phyloP scores from a whole-genome alignment of 495 filamentous ascomycete species.

The Cladorrhinum samala region DNA sequence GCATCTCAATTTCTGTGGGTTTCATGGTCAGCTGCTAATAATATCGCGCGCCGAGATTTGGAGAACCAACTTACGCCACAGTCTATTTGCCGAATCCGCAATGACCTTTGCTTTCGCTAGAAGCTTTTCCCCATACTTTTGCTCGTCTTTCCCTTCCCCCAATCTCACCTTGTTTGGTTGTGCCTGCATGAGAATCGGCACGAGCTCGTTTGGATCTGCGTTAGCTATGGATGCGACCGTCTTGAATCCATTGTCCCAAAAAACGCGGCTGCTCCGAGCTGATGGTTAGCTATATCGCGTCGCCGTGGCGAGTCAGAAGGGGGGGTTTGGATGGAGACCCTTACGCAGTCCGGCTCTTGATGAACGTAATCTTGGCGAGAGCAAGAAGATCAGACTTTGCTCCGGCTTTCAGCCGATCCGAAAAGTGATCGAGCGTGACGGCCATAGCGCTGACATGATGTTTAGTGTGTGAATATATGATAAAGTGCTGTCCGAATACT shows the following conservation, averaged over 20 bases:
- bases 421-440: conserved; percentile 72
- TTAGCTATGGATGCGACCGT: conserved; percentile 62
- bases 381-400: conserved; percentile 68
- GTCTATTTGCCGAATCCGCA: conserved; percentile 59
- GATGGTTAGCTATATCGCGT: no score
- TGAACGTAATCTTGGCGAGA: conserved; percentile 66
- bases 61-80: conserved; percentile 56
- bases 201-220: conserved; percentile 58
- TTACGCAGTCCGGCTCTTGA: conserved; percentile 69
- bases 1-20: conserved; percentile 42
- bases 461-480: no score
- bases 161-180: conserved; percentile 57
- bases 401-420: conserved; percentile 66
- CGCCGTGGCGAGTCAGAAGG: no score
- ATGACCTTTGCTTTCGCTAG: conserved; percentile 63
- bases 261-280: conserved; percentile 48
- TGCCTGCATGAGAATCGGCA: conserved; percentile 66
- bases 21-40: no score
- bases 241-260: conserved; percentile 72
- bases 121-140: conserved; percentile 59
- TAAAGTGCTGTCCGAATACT: no score
- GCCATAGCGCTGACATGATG: conserved; percentile 48
- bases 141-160: conserved; percentile 53
- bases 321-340: neutral
- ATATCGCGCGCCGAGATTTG: conserved; percentile 15